Evolutionary conservation across 176 grass and related monocot genomes (phyloP).

Genomic region (Carex myosuroides): DNA sequence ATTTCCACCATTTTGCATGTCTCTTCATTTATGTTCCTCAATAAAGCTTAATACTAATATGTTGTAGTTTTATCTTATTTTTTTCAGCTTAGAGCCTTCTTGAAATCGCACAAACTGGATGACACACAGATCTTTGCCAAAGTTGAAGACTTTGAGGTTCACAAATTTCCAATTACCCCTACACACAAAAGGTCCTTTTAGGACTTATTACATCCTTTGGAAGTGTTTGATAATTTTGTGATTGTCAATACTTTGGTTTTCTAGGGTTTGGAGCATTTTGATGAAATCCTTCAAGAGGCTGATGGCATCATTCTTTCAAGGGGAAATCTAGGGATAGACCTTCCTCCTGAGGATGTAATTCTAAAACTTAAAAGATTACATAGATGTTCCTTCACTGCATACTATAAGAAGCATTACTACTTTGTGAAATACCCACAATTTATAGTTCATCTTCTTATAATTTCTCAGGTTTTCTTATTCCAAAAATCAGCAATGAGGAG

Average conservation of each 20-base stretch:
- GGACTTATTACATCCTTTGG: neutral
- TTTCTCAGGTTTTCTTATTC: slow-evolving; percentile 76
- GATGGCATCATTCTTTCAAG: slow-evolving; percentile 84
- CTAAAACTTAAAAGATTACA: neutral
- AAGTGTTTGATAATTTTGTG: neutral
- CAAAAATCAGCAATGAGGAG: slow-evolving; percentile 80
- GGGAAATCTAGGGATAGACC: slow-evolving; percentile 84
- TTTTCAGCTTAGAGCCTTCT: slow-evolving; percentile 81
- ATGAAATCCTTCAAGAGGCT: slow-evolving; percentile 93
- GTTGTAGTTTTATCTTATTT: slow-evolving; percentile 25
- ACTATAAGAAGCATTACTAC: slow-evolving; percentile 12
- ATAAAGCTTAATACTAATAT: slow-evolving; percentile 12
- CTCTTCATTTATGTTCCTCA: neutral
- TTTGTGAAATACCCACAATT: neutral
- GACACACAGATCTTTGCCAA: slow-evolving; percentile 91
- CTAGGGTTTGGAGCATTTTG: slow-evolving; percentile 91
- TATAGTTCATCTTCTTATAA: slow-evolving; percentile 26
- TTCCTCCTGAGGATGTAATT: slow-evolving; percentile 83
- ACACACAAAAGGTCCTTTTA: neutral
- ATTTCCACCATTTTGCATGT: slow-evolving; percentile 10
- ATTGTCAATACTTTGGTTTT: slow-evolving; percentile 28
- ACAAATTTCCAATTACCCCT: neutral
- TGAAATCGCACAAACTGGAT: slow-evolving; percentile 54
- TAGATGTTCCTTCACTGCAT: slow-evolving; percentile 3
- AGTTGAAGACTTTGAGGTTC: slow-evolving; percentile 83